Evolutionary conservation across 768 basidiomycete species (phyloP).

Genomic region (Leccinum longicurvipes): DNA sequence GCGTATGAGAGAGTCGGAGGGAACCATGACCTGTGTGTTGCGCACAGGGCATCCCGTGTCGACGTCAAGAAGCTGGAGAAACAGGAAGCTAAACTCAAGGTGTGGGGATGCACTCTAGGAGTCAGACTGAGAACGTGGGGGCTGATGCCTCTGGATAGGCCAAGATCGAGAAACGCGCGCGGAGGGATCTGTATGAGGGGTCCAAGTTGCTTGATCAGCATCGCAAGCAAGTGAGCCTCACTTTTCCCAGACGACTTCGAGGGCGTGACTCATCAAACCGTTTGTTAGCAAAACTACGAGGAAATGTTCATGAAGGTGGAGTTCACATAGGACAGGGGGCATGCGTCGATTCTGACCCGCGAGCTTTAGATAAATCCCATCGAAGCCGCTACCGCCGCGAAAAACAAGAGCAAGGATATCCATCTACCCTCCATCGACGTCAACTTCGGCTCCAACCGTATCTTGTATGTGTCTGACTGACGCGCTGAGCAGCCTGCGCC

Average conservation of each 20-base stretch:
- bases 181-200: slow-evolving; percentile 90
- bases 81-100: slow-evolving; percentile 93
- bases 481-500: not conserved
- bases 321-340: not conserved
- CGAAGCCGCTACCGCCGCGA: slow-evolving; percentile 69
- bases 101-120: slow-evolving; percentile 23
- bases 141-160: slow-evolving; percentile 46
- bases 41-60: slow-evolving; percentile 76
- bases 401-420: slow-evolving; percentile 97
- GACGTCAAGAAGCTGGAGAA: slow-evolving; percentile 96
- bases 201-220: slow-evolving; percentile 92
- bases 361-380: slow-evolving; percentile 79
- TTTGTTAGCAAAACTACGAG: slow-evolving; percentile 87
- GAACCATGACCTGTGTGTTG: slow-evolving; percentile 6
- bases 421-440: slow-evolving; percentile 95
- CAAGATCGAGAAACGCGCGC: slow-evolving; percentile 95
- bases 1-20: not conserved
- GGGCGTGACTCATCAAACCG: not conserved
- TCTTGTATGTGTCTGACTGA: slow-evolving; percentile 51
- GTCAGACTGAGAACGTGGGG: not conserved
- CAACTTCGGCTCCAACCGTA: slow-evolving; percentile 92
- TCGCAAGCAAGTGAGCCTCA: slow-evolving; percentile 69
- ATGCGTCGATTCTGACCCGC: not conserved
- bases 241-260: not conserved
- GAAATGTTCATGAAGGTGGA: slow-evolving; percentile 98